These are phyloP conservation scores for Nothophoma quercina DNA, from an alignment of 2,329 filamentous ascomycete species.

Conservation along the genomic window DNA sequence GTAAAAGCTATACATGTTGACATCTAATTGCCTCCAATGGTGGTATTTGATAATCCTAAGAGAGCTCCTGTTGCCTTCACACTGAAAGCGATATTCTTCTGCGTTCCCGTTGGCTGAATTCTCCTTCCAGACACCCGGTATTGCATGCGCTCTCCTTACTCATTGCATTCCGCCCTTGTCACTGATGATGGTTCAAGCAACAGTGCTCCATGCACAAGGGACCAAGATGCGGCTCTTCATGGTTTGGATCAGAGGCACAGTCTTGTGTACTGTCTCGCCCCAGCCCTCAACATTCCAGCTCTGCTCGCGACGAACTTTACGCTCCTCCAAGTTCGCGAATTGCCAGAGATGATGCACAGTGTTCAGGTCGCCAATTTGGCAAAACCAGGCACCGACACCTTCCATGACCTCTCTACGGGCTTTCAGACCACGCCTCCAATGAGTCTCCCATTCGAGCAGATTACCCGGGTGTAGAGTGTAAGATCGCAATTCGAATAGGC, in stretches of 20 bases:
- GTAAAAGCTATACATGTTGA: too few species aligned
- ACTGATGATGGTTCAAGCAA: slow-evolving; percentile 64
- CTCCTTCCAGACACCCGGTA: neutral
- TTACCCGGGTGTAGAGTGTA: slow-evolving; percentile 97
- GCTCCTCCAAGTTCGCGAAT: slow-evolving; percentile 94
- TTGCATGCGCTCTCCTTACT: too few species aligned
- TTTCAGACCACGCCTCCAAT: slow-evolving; percentile 92
- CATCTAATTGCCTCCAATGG: neutral
- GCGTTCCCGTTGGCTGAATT: neutral
- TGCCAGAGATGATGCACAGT: slow-evolving; percentile 99
- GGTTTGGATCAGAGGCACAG: slow-evolving; percentile 91
- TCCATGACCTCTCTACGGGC: slow-evolving; percentile 97
- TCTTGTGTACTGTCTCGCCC: slow-evolving; percentile 98
- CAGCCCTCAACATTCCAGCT: slow-evolving; percentile 96
- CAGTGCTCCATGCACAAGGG: slow-evolving; percentile 95
- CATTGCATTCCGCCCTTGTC: neutral
- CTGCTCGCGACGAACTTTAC: slow-evolving; percentile 87
- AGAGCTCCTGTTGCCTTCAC: too few species aligned
- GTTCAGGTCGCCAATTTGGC: slow-evolving; percentile 96
- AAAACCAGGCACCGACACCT: slow-evolving; percentile 97
- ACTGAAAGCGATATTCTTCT: neutral
- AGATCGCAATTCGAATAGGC: slow-evolving; percentile 93
- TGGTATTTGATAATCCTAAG: too few species aligned
- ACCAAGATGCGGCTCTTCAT: slow-evolving; percentile 96
- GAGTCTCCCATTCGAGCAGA: slow-evolving; percentile 96